Base-by-base conservation (phyloP, 2,329 filamentous ascomycete species). In the Alternaria conjuncta region DNA sequence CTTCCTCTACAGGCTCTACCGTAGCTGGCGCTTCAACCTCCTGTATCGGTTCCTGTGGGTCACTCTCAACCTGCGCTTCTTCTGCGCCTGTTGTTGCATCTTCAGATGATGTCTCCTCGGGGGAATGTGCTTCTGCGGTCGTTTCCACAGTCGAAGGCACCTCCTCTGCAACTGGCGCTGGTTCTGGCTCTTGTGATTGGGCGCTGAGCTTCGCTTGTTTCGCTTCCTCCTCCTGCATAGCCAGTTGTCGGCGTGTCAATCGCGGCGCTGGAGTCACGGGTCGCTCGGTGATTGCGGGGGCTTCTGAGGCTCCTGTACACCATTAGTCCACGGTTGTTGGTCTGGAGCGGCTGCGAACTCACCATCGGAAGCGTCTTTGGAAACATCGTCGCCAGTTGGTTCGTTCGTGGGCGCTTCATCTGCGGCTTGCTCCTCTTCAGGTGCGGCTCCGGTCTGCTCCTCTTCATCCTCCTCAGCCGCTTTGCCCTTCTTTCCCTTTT, bases 181-280 rank as follows among this genome's bases (percentile, higher is more conserved):
- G 21, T 43, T 70, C 61, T 28, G 63, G 50, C 32, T 70, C 56
- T 28, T 50, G 47, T 11, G 60, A 60, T 36, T 65, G 59, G 15
- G 51, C 45, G n/a, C 57, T 64, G 21, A 60, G 64, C 55, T 75
- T 71, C 13, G 70, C 69, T 36, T 72, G 72, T 44, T 66, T 71
- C 23, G 71, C 60, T 20, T 75, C 70, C 62, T 78, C 76, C 44
- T 78, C 74, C 23, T 77, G 69, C 55, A 73, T 77, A 12, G 76
- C 75, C 60, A 79, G 60, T 63, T 79, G 77, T 45, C 78, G 75
- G 50, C 78, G 75, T 36, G 78, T 79, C 57, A 74, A 73, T 60
- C 76, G 74, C 12, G 75, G 65, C 6, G 73, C 69, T 15, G 76
- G 73, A 12, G 56, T 67, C 20, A 68, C 68, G 11, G 72, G 72